Evolutionary conservation across 176 grass and related monocot genomes (phyloP).

Genomic region (Saccharum officinarum): DNA sequence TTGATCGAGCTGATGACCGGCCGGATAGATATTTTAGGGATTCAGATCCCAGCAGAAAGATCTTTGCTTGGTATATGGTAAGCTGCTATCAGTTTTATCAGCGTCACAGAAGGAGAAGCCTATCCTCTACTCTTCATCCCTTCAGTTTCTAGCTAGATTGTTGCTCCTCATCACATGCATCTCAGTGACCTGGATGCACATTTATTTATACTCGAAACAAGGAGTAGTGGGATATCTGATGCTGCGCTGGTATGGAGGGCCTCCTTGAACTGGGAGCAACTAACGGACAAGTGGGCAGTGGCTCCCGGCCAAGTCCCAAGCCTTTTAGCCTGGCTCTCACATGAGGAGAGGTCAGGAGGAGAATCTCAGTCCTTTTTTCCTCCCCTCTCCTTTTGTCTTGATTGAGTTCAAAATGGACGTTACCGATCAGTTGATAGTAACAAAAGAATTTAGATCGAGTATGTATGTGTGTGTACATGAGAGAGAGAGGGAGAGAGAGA

Average conservation of each 20-base stretch:
- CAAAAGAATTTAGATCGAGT: neutral
- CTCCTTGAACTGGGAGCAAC: conserved; percentile 22
- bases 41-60: neutral
- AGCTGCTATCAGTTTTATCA: neutral
- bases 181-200: conserved; percentile 14
- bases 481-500: neutral
- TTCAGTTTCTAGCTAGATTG: neutral
- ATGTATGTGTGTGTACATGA: neutral
- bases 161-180: neutral
- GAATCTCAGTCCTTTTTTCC: conserved; percentile 46
- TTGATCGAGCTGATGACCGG: neutral
- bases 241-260: conserved; percentile 30
- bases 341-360: neutral
- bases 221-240: conserved; percentile 36
- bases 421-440: no score
- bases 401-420: neutral
- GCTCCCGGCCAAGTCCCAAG: conserved; percentile 27
- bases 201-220: conserved; percentile 3
- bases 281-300: conserved; percentile 45
- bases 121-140: neutral
- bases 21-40: neutral
- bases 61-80: neutral
- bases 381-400: neutral
- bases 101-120: neutral
- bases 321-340: conserved; percentile 39